A percentile compares a stretch with the other conserved stretches of the same genome.
Evolutionary conservation across 495 filamentous ascomycete species (phyloP).

Genomic region (Amphirosellinia nigrospora): DNA sequence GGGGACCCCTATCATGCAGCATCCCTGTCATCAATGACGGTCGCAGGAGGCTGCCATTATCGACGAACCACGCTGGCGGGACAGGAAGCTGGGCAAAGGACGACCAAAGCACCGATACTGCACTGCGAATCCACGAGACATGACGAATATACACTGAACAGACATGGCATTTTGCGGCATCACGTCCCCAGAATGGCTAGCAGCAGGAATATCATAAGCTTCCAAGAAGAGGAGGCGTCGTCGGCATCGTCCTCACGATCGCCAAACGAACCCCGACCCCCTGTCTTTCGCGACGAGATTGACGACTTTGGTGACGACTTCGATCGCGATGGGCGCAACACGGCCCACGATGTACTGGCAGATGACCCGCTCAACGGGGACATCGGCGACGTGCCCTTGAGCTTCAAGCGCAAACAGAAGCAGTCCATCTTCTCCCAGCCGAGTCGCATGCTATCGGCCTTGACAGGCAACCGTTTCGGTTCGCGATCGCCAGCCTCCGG

Average conservation of each 20-base stretch:
- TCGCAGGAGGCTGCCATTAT: not conserved
- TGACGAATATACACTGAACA: conserved; percentile 14
- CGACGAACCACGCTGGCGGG: not conserved
- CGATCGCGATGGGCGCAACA: conserved; percentile 41
- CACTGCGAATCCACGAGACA: not conserved
- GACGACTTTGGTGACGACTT: conserved; percentile 55
- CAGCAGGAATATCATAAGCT: conserved; percentile 40
- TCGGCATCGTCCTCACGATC: conserved; percentile 39
- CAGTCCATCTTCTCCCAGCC: conserved; percentile 52
- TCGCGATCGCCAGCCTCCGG: conserved; percentile 40
- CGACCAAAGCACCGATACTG: not conserved
- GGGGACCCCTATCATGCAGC: conserved; percentile 23
- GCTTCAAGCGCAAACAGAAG: conserved; percentile 86
- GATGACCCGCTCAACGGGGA: conserved; percentile 60
- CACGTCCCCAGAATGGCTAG: conserved; percentile 38
- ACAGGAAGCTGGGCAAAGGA: conserved; percentile 6
- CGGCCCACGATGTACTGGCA: conserved; percentile 39
- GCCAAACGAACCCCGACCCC: conserved; percentile 33
- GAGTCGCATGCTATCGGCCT: conserved; percentile 61
- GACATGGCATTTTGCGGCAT: conserved; percentile 39
- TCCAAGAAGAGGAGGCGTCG: conserved; percentile 36
- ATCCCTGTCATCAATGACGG: conserved; percentile 13
- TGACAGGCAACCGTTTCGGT: conserved; percentile 54
- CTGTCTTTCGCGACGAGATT: conserved; percentile 41
- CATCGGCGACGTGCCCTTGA: conserved; percentile 60